Conservation (phyloP, 1,284 basidiomycete genomes). For the Xerocomus subilludens region DNA sequence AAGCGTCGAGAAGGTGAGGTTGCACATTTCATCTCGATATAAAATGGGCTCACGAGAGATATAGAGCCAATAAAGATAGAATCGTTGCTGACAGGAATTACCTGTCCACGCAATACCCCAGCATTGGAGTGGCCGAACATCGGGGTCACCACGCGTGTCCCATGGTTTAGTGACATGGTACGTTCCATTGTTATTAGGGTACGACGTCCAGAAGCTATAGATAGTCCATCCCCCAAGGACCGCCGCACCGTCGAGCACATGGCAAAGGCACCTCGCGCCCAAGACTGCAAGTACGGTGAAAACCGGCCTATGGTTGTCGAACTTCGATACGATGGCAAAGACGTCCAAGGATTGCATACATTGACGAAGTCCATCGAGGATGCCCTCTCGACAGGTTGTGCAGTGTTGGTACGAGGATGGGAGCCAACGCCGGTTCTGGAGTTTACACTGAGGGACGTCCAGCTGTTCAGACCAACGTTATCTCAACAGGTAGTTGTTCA, state of each 20-base stretch:
- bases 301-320: neutral
- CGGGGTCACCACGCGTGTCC: neutral
- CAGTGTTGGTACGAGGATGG: conserved; percentile 17
- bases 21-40: no score
- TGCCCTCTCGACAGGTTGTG: neutral
- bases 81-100: neutral
- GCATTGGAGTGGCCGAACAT: neutral
- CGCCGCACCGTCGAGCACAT: neutral
- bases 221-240: no score
- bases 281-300: neutral
- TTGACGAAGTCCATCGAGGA: neutral
- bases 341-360: no score
- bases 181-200: neutral
- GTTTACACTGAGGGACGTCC: neutral
- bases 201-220: no score
- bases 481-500: no score
- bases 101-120: neutral
- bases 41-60: no score
- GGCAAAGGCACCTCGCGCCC: neutral
- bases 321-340: neutral
- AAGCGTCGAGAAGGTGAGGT: no score
- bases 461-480: neutral
- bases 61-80: no score
- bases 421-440: neutral
- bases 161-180: neutral